Evolutionary conservation across 1,284 basidiomycete genomes (phyloP), one percentile per base, ranked within the genome.

Genomic region (Rhodotorula mucilaginosa): DNA sequence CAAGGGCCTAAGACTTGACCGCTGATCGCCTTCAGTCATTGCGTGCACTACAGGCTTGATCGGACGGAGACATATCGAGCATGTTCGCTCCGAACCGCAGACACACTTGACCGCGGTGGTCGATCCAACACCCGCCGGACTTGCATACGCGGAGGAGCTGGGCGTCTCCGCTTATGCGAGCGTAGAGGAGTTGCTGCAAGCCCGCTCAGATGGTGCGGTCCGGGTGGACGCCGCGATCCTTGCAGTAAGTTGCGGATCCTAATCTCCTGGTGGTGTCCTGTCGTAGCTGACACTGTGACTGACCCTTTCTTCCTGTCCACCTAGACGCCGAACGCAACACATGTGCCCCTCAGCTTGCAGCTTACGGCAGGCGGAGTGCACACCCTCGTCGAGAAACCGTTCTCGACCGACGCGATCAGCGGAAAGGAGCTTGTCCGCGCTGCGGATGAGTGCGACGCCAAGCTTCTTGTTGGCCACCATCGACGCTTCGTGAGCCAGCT

Each of bases 361-460:
- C 59, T 76, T 12, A 54, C 75, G 13, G 46, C 67, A 57, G 70
- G 63, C 0, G 77, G 76, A 10, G 65, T 77, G 6, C 67, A 74
- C 54, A 57, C 65, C 5, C 63, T 78, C 46, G 74, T 78, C 12
- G 77, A 78, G 72, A 78, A 78, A 64, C 76, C 77, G 2, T 58
- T 78, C 44, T 67, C 71, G 23, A 69, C 70, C 5, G 59, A 68
- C 19, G 59, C 66, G 16, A 39, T 52, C 26, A 64, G 61, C 29
- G 73, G 69, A 2, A n/a, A 39, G 26, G n/a, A 19, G 15, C 61
- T 77, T 19, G 66, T 75, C 26, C 61, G 57, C 13, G 68, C 68
- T 15, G 69, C 69, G 49, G 54, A 51, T 7, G 31, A 18, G 23
- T 61, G 34, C 4, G n/a, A 46, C 0, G 61, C 65, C 26, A 72